Percentiles rank a stretch among this genome's conserved stretches.
Conservation (phyloP, 306 rosid genomes). For the Quercus cerris region DNA sequence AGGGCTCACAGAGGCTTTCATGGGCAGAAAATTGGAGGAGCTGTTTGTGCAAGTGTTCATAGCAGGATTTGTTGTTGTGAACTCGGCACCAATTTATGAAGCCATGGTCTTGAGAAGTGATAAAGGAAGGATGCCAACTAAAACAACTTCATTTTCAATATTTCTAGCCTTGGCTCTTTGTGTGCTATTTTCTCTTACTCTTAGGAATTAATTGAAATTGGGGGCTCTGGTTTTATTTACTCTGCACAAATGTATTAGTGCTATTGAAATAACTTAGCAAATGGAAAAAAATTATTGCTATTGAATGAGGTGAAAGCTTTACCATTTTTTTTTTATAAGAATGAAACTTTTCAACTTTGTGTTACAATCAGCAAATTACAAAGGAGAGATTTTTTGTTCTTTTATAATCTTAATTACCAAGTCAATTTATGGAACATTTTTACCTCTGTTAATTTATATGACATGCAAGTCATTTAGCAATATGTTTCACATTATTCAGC, state of each 20-base stretch:
- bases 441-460: too few relatives aligned
- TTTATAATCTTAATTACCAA: background rate
- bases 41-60: constrained; percentile 22
- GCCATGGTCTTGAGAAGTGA: constrained; percentile 29
- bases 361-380: background rate
- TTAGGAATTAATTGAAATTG: background rate
- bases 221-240: background rate
- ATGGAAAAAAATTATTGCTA: background rate
- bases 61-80: constrained; percentile 24
- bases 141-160: background rate
- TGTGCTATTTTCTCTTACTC: background rate
- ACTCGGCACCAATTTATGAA: constrained; percentile 31
- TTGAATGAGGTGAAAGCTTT: background rate
- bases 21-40: constrained; percentile 10
- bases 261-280: background rate
- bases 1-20: constrained; percentile 5
- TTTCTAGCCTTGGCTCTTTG: background rate
- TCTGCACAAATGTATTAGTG: background rate
- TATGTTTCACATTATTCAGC: too few relatives aligned
- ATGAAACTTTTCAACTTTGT: background rate
- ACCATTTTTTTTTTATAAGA: background rate
- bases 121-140: constrained; percentile 25
- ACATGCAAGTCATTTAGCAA: too few relatives aligned
- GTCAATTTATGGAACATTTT: too few relatives aligned
- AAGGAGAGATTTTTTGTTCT: background rate